Base-by-base conservation (phyloP, 169 alveolate genomes). In the Eimeria falciformis region DNA sequence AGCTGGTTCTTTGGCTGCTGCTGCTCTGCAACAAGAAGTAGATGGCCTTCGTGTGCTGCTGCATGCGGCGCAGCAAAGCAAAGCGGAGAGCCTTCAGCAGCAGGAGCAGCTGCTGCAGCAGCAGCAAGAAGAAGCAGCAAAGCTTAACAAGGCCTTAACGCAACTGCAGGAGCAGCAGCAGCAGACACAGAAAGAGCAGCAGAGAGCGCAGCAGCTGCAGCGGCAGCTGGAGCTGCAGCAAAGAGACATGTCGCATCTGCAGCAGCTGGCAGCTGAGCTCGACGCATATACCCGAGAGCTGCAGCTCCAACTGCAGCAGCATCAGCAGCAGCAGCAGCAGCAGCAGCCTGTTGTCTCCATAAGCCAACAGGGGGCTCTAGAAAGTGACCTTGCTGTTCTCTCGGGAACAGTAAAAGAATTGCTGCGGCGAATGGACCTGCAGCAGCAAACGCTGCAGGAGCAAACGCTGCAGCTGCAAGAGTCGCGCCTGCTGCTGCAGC, bases 81-180 rank as follows among this genome's bases (percentile, higher is more conserved):
- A 78, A 68, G 53, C 73, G 2, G 71, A 78, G 27, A 40, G 53
- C 53, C 88, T 78, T 68, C 88, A 78, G 71, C 88, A 78, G 73
- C 88, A 78, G 88, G 73, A 78, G 73, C 88, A 50, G 73, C 69
- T 78, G 88, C 88, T 50, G 88, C 88, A 50, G 88, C 88, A 78
- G 73, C 88, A 78, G 88, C 88, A 40, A 2, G 73, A 78, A 14
- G 88, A 47, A 50, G 88, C 88, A 78, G 88, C 88, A 50, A 53
- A 78, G 43, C 88, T 50, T 1, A 78, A 47, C 37, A 53, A 29
- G 27, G 73, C 88, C 0, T 53, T 78, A n/a, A 3, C 47, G 46
- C 71, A 78, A 71, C 88, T 78, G 88, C 88, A 78, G 68, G 73
- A 78, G 88, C 88, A 78, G 12, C 55, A 78, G 40, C 18, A 68